Percentiles rank a stretch among this genome's conserved stretches.
Conservation (phyloP, 2,329 filamentous ascomycete species). For the Aaosphaeria arxii region DNA sequence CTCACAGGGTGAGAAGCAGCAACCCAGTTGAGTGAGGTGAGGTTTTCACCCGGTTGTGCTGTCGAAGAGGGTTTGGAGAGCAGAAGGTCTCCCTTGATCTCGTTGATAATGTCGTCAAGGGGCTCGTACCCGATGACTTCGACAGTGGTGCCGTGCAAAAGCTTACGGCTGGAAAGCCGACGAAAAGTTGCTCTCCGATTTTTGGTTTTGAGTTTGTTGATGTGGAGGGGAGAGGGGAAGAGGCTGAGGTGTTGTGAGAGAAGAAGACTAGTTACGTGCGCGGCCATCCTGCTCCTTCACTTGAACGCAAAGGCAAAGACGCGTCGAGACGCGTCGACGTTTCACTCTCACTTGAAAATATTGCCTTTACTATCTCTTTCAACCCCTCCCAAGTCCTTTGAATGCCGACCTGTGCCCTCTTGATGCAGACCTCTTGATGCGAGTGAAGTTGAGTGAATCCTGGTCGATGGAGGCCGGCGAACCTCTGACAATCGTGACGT, state of each 20-base stretch:
- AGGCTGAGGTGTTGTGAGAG: slow-evolving; percentile 13
- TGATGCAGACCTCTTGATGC: too few relatives aligned
- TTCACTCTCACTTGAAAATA: too few relatives aligned
- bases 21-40: slow-evolving; percentile 15
- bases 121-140: slow-evolving; percentile 12
- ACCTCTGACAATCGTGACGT: too few relatives aligned
- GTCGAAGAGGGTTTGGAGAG: slow-evolving; percentile 1
- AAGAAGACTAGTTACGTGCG: slow-evolving; percentile 2
- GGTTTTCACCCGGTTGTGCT: neutral
- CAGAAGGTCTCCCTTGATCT: slow-evolving; percentile 28
- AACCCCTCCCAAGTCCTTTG: too few relatives aligned
- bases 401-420: too few relatives aligned
- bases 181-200: slow-evolving; percentile 23
- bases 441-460: too few relatives aligned
- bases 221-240: slow-evolving; percentile 25
- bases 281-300: neutral
- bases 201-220: slow-evolving; percentile 18
- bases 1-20: slow-evolving; percentile 27
- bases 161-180: slow-evolving; percentile 21
- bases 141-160: slow-evolving; percentile 4
- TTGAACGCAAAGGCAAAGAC: neutral
- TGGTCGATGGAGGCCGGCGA: too few relatives aligned
- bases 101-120: slow-evolving; percentile 34
- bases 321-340: neutral
- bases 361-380: too few relatives aligned